Percentiles rank a stretch among this genome's conserved stretches.
phyloP scores from a whole-genome alignment of 179 eudicot genomes.

The Drosera spatulata region DNA sequence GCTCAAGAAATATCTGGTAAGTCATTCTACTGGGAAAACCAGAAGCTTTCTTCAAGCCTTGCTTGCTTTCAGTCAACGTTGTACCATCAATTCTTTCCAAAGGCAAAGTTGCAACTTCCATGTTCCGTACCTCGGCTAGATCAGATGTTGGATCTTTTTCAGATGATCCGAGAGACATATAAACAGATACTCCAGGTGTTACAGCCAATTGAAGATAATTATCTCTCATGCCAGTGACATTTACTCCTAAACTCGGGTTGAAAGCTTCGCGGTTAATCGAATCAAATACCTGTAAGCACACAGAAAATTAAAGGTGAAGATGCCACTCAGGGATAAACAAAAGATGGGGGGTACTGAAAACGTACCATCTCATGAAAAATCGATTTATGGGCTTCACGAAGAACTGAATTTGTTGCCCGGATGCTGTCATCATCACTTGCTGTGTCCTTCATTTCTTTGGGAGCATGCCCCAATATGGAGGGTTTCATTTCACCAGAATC shows the following conservation, averaged over 20 bases:
- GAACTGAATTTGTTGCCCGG: slow-evolving; percentile 48
- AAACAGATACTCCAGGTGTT: slow-evolving; percentile 59
- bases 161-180: slow-evolving; percentile 55
- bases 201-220: slow-evolving; percentile 72
- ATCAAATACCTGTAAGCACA: slow-evolving; percentile 62
- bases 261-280: slow-evolving; percentile 78
- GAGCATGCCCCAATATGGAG: slow-evolving; percentile 20
- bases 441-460: slow-evolving; percentile 30
- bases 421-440: slow-evolving; percentile 55
- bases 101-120: slow-evolving; percentile 22
- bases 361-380: slow-evolving; percentile 80
- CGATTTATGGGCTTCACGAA: slow-evolving; percentile 69
- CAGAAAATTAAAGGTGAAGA: slow-evolving; percentile 2
- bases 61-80: slow-evolving; percentile 21
- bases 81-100: slow-evolving; percentile 29
- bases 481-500: slow-evolving; percentile 13
- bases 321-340: not conserved
- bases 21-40: slow-evolving; percentile 43
- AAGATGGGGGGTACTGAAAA: slow-evolving; percentile 1
- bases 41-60: slow-evolving; percentile 13
- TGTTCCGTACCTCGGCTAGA: slow-evolving; percentile 21
- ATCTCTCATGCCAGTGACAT: slow-evolving; percentile 71
- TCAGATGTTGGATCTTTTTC: slow-evolving; percentile 27
- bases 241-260: slow-evolving; percentile 53
- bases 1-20: slow-evolving; percentile 64